These are phyloP conservation scores for Apiospora marii DNA, from an alignment of 2,329 filamentous ascomycete genomes.

Conservation along the genomic window DNA sequence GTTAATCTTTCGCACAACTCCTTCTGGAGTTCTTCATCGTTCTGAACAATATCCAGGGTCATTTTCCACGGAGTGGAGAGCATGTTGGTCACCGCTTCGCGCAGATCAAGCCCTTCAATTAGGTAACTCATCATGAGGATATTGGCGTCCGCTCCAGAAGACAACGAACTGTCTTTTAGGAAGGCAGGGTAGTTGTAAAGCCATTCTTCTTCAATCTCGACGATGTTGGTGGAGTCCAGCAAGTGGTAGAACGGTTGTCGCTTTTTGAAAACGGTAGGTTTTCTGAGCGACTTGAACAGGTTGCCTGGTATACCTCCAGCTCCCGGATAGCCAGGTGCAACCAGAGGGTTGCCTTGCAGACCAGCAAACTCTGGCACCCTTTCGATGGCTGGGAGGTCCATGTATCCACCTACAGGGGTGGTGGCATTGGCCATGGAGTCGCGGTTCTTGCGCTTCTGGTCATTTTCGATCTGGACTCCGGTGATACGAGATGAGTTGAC, in stretches of 20 bases:
- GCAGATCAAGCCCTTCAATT: neutral
- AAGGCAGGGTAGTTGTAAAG: slow-evolving; percentile 33
- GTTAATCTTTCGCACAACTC: too few relatives aligned
- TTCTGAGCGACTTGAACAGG: neutral
- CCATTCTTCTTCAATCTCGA: slow-evolving; percentile 32
- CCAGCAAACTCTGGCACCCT: too few relatives aligned
- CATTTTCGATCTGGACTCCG: neutral
- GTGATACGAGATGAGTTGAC: neutral
- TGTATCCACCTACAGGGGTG: too few relatives aligned
- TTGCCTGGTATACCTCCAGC: neutral
- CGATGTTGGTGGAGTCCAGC: slow-evolving; percentile 29
- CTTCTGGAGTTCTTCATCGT: too few relatives aligned
- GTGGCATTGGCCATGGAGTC: too few relatives aligned
- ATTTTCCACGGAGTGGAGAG: too few relatives aligned
- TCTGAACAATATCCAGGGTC: too few relatives aligned
- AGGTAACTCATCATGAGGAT: neutral
- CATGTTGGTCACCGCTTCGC: too few relatives aligned
- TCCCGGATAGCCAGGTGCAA: too few relatives aligned
- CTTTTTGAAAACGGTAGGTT: slow-evolving; percentile 26
- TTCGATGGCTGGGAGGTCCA: too few relatives aligned
- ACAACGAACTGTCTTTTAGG: neutral
- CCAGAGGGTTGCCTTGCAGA: too few relatives aligned
- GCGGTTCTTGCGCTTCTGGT: too few relatives aligned
- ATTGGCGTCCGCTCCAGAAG: neutral
- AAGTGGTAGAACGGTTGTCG: slow-evolving; percentile 25